Evolutionary conservation across 1,284 basidiomycete genomes (phyloP).

Genomic region (Austropuccinia psidii): DNA sequence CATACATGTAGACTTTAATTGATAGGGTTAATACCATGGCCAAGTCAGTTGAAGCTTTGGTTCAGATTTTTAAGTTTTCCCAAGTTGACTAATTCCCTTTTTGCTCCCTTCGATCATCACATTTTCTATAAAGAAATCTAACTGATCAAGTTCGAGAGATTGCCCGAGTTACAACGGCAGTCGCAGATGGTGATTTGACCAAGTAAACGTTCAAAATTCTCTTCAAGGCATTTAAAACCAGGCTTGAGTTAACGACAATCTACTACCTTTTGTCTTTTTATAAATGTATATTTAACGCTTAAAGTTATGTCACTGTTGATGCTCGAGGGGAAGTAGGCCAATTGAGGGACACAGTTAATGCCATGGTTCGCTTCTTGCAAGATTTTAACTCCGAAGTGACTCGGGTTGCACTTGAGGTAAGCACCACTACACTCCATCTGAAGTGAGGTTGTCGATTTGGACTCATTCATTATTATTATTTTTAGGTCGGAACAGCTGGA

Average conservation of each 20-base stretch:
- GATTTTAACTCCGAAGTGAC: constrained; percentile 35
- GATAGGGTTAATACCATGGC: constrained; percentile 36
- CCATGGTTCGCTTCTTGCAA: constrained; percentile 36
- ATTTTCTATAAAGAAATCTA: constrained; percentile 13
- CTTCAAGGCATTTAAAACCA: not conserved
- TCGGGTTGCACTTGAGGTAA: constrained; percentile 33
- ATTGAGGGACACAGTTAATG: constrained; percentile 31
- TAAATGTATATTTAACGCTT: no score
- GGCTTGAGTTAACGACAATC: not conserved
- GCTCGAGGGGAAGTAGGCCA: constrained; percentile 31
- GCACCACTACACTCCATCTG: not conserved
- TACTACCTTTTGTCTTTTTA: no score
- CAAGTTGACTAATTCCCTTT: not conserved
- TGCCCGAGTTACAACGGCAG: constrained; percentile 27
- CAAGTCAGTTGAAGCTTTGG: not conserved
- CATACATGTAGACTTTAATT: constrained; percentile 20
- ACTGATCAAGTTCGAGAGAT: constrained; percentile 37
- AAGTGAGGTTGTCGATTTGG: not conserved
- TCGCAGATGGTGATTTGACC: constrained; percentile 36
- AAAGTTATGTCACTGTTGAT: constrained; percentile 34
- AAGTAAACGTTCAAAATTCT: not conserved
- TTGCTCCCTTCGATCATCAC: not conserved
- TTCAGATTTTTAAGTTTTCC: not conserved
- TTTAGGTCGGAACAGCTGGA: constrained; percentile 68
- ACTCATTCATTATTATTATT: not conserved